Conservation (phyloP, 805 yeast species). For the Candida sphagnicola region DNA sequence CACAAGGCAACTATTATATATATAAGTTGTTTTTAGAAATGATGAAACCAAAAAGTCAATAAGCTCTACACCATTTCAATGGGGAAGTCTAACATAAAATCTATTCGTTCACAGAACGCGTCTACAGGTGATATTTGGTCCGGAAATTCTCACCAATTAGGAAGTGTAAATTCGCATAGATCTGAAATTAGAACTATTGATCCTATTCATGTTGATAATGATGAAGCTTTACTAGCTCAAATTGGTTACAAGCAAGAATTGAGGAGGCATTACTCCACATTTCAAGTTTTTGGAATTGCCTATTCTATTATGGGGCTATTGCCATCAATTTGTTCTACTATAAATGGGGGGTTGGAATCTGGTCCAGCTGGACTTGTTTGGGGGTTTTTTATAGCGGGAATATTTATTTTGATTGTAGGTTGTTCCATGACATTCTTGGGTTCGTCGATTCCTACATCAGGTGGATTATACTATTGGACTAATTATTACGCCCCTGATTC, state of each 20-base stretch:
- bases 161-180: constrained; percentile 2
- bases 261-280: constrained; percentile 53
- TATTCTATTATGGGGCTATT: constrained; percentile 69
- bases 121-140: not conserved
- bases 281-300: constrained; percentile 68
- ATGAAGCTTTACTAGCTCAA: constrained; percentile 35
- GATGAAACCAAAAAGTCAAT: not conserved
- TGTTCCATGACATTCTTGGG: constrained; percentile 63
- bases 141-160: not conserved
- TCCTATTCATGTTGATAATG: constrained; percentile 13
- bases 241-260: constrained; percentile 72
- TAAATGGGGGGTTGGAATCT: constrained; percentile 50
- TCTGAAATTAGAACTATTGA: constrained; percentile 20
- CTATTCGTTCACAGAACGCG: not conserved
- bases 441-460: constrained; percentile 69
- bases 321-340: constrained; percentile 57
- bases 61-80: not conserved
- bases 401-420: constrained; percentile 55
- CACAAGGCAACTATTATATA: not conserved
- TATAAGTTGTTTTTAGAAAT: not conserved
- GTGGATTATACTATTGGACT: constrained; percentile 53
- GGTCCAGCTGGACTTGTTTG: constrained; percentile 66
- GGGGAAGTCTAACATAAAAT: not conserved
- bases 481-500: constrained; percentile 59
- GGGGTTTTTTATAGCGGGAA: constrained; percentile 66